A percentile compares a stretch with the other conserved stretches of the same genome.
Conservation (phyloP, 108 stramenopile genomes). For the Cyclotella cryptica region DNA sequence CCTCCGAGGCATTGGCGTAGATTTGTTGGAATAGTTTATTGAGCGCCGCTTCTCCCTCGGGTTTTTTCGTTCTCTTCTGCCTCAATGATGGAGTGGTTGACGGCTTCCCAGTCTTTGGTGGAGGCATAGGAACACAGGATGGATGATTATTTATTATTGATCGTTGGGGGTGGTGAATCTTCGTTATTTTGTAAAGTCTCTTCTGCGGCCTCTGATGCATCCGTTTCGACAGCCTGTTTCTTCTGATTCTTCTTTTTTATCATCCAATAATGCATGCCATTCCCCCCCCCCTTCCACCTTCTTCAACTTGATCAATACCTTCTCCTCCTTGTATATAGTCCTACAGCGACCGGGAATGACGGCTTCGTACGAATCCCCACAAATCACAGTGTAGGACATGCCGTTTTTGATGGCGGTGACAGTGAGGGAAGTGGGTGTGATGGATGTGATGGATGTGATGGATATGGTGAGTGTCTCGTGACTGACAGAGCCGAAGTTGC, state of each 20-base stretch:
- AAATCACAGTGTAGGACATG: conserved; percentile 76
- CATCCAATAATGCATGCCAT: conserved; percentile 81
- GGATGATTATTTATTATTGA: conserved; percentile 14
- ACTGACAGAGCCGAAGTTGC: too few relatives aligned
- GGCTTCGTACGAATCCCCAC: conserved; percentile 75
- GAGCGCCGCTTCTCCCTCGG: conserved; percentile 96
- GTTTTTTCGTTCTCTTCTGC: conserved; percentile 96
- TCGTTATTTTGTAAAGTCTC: conserved; percentile 9
- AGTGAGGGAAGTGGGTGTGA: too few relatives aligned
- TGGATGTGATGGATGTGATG: conserved; percentile 66
- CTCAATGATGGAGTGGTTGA: conserved; percentile 72
- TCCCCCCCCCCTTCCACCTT: conserved; percentile 68
- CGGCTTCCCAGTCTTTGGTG: conserved; percentile 87
- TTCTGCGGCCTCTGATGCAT: conserved; percentile 2
- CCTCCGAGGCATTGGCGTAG: conserved; percentile 89
- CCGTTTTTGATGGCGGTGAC: conserved; percentile 66
- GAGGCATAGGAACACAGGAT: conserved; percentile 82
- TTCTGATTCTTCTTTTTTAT: conserved; percentile 52
- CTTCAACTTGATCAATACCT: conserved; percentile 85
- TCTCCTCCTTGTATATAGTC: conserved; percentile 74
- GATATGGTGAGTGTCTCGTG: conserved; percentile 67
- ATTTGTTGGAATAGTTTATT: conserved; percentile 97
- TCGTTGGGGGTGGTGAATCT: not conserved
- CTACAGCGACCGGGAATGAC: conserved; percentile 70
- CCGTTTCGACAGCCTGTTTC: conserved; percentile 22